These are phyloP conservation scores for Multifurca ochricompacta DNA, from an alignment of 768 basidiomycete genomes.

Conservation along the genomic window DNA sequence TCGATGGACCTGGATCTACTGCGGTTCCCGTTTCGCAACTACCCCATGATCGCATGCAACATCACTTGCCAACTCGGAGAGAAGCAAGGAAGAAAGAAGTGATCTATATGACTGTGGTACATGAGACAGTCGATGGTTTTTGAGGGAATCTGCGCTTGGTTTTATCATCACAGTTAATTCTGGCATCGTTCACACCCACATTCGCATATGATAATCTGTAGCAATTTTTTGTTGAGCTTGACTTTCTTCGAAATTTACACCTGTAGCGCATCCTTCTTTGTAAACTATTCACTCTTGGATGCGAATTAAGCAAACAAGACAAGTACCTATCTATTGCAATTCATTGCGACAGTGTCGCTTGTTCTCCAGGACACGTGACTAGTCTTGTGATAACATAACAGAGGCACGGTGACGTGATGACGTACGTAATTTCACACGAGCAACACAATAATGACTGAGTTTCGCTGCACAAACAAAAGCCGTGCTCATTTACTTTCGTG, in stretches of 20 bases:
- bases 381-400: not conserved
- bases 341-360: too few relatives aligned
- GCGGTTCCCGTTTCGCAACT: not conserved
- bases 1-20: not conserved
- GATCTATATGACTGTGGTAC: conserved; percentile 20
- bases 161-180: not conserved
- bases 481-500: conserved; percentile 8
- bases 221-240: conserved; percentile 5
- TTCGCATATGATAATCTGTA: conserved; percentile 13
- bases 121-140: conserved; percentile 8
- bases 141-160: not conserved
- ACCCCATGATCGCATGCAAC: not conserved
- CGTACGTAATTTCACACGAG: not conserved
- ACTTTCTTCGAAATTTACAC: conserved; percentile 7
- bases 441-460: conserved; percentile 1
- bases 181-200: not conserved
- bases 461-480: conserved; percentile 7
- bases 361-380: too few relatives aligned
- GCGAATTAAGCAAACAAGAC: not conserved
- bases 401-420: too few relatives aligned
- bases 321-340: not conserved
- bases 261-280: conserved; percentile 13
- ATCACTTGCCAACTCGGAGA: not conserved
- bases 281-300: not conserved
- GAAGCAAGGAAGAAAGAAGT: conserved; percentile 7